phyloP scores from a whole-genome alignment of 768 basidiomycete species.

The Lactarius indigo region DNA sequence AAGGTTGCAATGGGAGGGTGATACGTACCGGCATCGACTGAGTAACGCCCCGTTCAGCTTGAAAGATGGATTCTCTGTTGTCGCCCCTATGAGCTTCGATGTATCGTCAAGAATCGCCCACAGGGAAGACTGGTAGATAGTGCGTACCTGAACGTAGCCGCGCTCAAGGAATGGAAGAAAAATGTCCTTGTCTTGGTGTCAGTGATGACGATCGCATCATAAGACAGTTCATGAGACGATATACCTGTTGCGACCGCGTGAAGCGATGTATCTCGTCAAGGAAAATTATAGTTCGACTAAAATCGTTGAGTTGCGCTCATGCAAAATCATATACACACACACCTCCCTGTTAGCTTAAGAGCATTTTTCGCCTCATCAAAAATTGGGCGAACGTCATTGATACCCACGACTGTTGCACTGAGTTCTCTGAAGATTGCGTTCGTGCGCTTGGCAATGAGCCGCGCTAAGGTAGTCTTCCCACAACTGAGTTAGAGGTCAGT shows the following conservation, averaged over 20 bases:
- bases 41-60: conserved; percentile 72
- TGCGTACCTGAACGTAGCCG: conserved; percentile 61
- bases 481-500: conserved; percentile 38
- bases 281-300: conserved; percentile 70
- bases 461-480: conserved; percentile 75
- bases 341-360: conserved; percentile 65
- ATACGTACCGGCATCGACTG: conserved; percentile 69
- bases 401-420: conserved; percentile 67
- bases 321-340: conserved; percentile 24
- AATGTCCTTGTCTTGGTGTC: conserved; percentile 50
- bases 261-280: conserved; percentile 86
- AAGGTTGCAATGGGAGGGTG: not conserved
- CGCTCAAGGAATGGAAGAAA: conserved; percentile 82
- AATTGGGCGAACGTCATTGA: conserved; percentile 66
- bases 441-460: conserved; percentile 61
- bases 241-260: conserved; percentile 65
- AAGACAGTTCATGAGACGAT: no score
- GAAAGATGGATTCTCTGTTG: conserved; percentile 89
- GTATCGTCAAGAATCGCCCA: not conserved
- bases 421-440: conserved; percentile 70
- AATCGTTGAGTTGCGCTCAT: not conserved
- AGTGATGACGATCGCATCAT: conserved; percentile 6
- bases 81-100: conserved; percentile 68
- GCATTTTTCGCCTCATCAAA: conserved; percentile 73
- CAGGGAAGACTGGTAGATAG: not conserved